Conservation (phyloP, 495 filamentous ascomycete species). For the Trichocladium uniseriatum region DNA sequence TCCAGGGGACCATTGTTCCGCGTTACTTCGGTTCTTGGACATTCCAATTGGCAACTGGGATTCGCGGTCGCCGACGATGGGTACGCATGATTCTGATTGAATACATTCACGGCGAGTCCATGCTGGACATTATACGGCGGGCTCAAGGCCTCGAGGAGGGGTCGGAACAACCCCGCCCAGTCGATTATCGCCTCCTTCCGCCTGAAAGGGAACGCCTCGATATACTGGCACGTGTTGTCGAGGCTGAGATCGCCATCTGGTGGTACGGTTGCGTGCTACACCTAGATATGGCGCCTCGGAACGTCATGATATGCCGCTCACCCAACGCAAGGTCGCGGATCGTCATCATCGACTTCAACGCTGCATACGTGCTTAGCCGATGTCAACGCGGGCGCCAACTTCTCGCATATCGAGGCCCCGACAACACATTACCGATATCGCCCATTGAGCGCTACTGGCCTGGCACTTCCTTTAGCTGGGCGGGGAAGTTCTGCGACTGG, state of each 20-base stretch:
- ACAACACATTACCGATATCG: neutral
- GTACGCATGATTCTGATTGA: slow-evolving; percentile 6
- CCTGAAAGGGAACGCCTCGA: neutral
- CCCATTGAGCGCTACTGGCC: neutral
- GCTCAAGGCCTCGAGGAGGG: neutral
- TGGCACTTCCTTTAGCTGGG: neutral
- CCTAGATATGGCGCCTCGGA: slow-evolving; percentile 1
- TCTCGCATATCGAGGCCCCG: neutral
- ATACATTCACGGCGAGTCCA: neutral
- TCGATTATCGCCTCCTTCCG: neutral
- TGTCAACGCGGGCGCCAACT: neutral
- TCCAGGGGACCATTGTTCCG: slow-evolving; percentile 1
- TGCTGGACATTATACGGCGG: neutral
- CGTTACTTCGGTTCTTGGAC: slow-evolving; percentile 1
- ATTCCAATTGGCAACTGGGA: neutral
- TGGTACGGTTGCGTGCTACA: neutral
- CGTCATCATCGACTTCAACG: slow-evolving; percentile 1
- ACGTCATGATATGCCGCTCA: neutral
- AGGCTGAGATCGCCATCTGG: too few relatives aligned
- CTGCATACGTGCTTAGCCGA: neutral
- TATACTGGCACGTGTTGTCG: neutral
- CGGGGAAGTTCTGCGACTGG: neutral
- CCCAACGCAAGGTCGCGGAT: neutral
- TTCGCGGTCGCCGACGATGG: neutral
- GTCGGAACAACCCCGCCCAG: neutral